phyloP scores from a whole-genome alignment of 2,329 filamentous ascomycete species.

The Sclerotiophoma versabilis region DNA sequence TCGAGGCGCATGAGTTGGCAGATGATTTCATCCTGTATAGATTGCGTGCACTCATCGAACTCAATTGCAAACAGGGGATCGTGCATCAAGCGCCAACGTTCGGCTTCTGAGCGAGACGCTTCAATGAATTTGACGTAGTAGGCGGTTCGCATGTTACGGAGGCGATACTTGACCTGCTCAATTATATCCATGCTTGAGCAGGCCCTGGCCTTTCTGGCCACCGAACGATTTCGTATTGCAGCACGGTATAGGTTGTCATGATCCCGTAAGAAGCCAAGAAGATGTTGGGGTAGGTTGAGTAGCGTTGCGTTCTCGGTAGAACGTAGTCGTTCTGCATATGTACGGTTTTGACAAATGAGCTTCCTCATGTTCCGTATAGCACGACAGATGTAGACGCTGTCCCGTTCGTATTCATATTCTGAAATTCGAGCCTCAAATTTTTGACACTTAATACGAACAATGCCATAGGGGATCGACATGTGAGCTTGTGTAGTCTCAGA shows the following conservation, averaged over 20 bases:
- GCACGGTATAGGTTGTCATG: constrained; percentile 11
- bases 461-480: not conserved
- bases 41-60: not conserved
- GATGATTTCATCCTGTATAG: not conserved
- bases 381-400: constrained; percentile 1
- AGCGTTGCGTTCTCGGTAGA: constrained; percentile 1
- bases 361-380: not conserved
- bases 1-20: not conserved
- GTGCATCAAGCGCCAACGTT: not conserved
- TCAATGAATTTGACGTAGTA: constrained; percentile 4
- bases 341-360: not conserved
- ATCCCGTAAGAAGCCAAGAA: constrained; percentile 7
- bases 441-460: not conserved
- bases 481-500: not conserved
- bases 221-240: not conserved
- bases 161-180: not conserved
- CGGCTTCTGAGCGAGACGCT: not conserved
- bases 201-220: not conserved
- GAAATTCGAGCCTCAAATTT: not conserved
- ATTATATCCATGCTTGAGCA: constrained; percentile 3
- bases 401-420: not conserved
- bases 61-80: not conserved
- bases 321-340: constrained; percentile 7
- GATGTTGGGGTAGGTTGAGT: not conserved
- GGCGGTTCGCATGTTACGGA: constrained; percentile 6